Conservation (phyloP, 1,284 basidiomycete species). For the Gomphus sp. region DNA sequence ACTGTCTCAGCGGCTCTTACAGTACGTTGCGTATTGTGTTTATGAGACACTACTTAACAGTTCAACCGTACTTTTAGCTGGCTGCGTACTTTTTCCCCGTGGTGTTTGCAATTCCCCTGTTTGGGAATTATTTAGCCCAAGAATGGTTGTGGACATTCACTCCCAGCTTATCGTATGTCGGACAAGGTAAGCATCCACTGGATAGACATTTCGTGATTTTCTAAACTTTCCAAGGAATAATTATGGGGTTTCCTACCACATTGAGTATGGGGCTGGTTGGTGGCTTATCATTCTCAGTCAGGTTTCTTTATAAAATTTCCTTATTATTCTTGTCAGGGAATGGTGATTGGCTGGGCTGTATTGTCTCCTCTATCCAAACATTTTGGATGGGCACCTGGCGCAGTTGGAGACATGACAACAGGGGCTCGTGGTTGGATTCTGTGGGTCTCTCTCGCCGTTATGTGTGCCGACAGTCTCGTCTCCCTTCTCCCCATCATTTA, state of each 20-base stretch:
- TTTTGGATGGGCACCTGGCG: constrained; percentile 84
- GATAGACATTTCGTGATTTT: background rate
- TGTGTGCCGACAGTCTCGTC: constrained; percentile 86
- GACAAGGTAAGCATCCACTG: constrained; percentile 54
- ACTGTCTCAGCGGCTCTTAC: constrained; percentile 61
- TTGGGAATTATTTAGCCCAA: constrained; percentile 78
- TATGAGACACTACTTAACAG: constrained; percentile 14
- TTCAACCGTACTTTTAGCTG: constrained; percentile 37
- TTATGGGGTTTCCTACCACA: constrained; percentile 96
- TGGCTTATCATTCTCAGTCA: constrained; percentile 9
- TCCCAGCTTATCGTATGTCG: constrained; percentile 85
- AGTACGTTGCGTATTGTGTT: constrained; percentile 35
- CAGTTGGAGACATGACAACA: constrained; percentile 73
- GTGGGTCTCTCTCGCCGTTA: constrained; percentile 91
- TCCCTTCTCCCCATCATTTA: constrained; percentile 69
- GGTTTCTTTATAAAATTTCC: background rate
- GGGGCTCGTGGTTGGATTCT: constrained; percentile 91
- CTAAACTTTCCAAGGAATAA: constrained; percentile 55
- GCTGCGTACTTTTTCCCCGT: constrained; percentile 82
- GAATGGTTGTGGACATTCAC: constrained; percentile 95
- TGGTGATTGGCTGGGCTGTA: constrained; percentile 92
- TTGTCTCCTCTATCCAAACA: constrained; percentile 80
- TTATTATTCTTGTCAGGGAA: constrained; percentile 46
- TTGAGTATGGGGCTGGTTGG: constrained; percentile 83
- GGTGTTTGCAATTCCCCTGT: constrained; percentile 84